Conservation (phyloP, 331 rosid species). For the Quercus tomentella region DNA sequence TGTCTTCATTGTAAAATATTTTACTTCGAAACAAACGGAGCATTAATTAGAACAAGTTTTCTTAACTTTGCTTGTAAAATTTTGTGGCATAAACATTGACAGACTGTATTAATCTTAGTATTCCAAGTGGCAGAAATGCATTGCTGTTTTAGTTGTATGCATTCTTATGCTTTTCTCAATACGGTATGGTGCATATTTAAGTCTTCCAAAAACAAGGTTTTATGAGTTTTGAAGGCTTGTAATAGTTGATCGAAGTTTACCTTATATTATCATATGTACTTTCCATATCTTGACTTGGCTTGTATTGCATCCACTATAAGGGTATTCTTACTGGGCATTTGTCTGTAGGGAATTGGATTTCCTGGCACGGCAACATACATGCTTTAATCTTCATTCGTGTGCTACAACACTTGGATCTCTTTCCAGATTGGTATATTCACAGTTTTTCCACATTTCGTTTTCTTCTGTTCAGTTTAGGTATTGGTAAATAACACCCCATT, state of each 20-base stretch:
- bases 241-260: background rate
- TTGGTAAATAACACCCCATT: background rate
- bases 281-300: background rate
- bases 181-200: background rate
- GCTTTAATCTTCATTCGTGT: slow-evolving; percentile 89
- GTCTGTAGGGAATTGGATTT: slow-evolving; percentile 87
- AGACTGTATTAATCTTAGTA: background rate
- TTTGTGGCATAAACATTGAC: background rate
- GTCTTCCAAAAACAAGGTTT: slow-evolving; percentile 4
- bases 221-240: slow-evolving; percentile 1
- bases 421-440: slow-evolving; percentile 74
- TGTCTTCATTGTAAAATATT: no score
- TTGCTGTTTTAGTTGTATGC: background rate
- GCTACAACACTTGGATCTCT: slow-evolving; percentile 94
- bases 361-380: slow-evolving; percentile 71
- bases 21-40: no score
- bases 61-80: background rate
- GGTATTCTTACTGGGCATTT: slow-evolving; percentile 15
- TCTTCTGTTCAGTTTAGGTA: background rate
- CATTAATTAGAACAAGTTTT: background rate
- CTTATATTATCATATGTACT: background rate
- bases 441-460: slow-evolving; percentile 9
- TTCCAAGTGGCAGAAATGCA: slow-evolving; percentile 11
- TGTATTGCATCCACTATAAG: slow-evolving; percentile 6
- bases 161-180: background rate